Base-by-base conservation (phyloP, 805 yeast genomes). In the Metschnikowia borealis region DNA sequence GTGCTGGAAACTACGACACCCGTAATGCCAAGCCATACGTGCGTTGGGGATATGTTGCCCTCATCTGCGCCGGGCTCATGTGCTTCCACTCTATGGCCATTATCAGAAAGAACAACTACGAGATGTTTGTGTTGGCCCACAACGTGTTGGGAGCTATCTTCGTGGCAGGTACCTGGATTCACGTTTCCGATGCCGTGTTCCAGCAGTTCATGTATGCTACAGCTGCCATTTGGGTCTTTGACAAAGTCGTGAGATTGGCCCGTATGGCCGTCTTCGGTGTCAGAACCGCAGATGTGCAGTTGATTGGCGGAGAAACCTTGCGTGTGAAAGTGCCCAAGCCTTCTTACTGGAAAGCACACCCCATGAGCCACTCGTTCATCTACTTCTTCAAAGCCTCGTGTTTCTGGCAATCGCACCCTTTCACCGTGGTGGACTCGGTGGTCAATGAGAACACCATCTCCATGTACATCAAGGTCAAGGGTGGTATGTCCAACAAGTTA, bases 321-420 rank as follows among this genome's bases (percentile, higher is more conserved):
- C 78, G 69, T 57, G 73, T 82, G 44, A 62, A 70, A 2, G 66
- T 80, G 17, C 63, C 71, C 18, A 76, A 75, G 56, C 85, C 89
- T 17, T 60, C 61, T 4, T 61, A 59, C 47, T 79, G 84, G 75
- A 69, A 68, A 38, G 68, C 76, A 18, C 66, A 60, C 50, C 84
- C 89, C 2, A 86, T 88, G 29, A 70, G 78, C 14, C 81, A 69
- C 62, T 81, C 76, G 1, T 85, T 72, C 58, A 65, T 87, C 35
- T 77, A 83, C 66, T 82, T 85, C 62, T 54, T 83, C 50, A 68
- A 78, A 40, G 72, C 77, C 17, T 61, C 67, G 2, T 66, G 74
- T 36, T 81, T 84, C 63, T 84, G 84, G 83, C 89, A 85, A 62
- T 79, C 85, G 4, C 90, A 86, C 63, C 92, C 92, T 3, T 85